Percentiles rank a stretch among this genome's conserved stretches.
phyloP scores from a whole-genome alignment of 768 basidiomycete genomes.

The Pleurotus djamor region DNA sequence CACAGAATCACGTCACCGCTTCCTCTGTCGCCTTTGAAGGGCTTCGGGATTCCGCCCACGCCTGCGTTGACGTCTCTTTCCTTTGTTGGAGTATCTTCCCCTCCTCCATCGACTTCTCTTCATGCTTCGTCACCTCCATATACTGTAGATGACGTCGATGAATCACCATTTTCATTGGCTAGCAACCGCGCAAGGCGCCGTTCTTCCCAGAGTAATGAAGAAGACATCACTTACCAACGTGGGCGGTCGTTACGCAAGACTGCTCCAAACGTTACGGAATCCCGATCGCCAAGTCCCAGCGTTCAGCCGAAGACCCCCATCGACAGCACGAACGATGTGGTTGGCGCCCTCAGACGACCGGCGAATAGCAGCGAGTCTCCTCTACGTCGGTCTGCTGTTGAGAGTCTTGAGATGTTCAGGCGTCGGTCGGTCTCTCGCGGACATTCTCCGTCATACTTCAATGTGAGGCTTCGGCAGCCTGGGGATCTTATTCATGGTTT shows the following conservation, averaged over 20 bases:
- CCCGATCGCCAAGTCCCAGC: constrained; percentile 49
- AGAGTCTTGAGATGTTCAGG: neutral
- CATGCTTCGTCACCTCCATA: neutral
- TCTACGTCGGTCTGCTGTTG: neutral
- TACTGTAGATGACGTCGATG: no score
- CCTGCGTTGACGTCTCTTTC: neutral
- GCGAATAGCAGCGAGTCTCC: constrained; percentile 18
- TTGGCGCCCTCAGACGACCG: no score
- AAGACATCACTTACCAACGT: neutral
- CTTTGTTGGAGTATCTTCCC: neutral
- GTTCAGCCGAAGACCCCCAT: constrained; percentile 43
- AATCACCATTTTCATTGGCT: no score
- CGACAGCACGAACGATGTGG: constrained; percentile 14
- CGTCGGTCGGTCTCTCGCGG: neutral
- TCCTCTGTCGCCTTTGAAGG: neutral
- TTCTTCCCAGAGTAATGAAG: neutral
- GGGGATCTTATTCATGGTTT: neutral
- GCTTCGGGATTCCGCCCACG: neutral
- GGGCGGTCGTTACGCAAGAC: constrained; percentile 3
- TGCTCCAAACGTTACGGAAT: constrained; percentile 10
- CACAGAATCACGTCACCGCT: neutral
- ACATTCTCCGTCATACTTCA: neutral
- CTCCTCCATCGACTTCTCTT: neutral
- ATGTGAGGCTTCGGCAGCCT: neutral
- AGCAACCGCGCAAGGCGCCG: no score